phyloP scores from a whole-genome alignment of 2,329 filamentous ascomycete species.

The Pestalotiopsis sp. region DNA sequence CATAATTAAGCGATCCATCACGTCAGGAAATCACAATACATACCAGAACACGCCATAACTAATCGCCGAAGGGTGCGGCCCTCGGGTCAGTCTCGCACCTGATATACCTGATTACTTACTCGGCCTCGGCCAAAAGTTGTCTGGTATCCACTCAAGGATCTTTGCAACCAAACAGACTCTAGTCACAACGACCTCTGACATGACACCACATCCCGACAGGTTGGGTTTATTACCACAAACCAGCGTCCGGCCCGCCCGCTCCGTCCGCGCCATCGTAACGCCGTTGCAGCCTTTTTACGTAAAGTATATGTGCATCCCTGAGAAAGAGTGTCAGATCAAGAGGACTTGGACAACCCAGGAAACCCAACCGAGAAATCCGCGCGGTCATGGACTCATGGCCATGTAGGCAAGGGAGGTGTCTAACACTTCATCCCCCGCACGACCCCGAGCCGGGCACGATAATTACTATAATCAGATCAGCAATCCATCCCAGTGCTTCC shows the following conservation, averaged over 20 bases:
- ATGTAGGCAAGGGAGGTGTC: not conserved
- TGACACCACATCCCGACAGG: not conserved
- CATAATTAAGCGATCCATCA: too few species aligned
- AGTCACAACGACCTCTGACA: not conserved
- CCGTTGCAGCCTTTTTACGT: not conserved
- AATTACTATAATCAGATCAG: not conserved
- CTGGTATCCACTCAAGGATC: not conserved
- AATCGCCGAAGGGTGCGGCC: not conserved
- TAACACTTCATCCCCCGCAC: not conserved
- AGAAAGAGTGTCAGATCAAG: not conserved
- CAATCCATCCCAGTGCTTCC: not conserved
- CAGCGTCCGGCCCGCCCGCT: not conserved
- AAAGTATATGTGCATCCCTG: not conserved
- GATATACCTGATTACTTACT: not conserved
- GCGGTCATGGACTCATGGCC: not conserved
- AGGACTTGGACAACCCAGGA: not conserved
- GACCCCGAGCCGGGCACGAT: not conserved
- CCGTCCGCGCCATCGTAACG: not conserved
- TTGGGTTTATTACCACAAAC: not conserved
- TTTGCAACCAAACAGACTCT: not conserved
- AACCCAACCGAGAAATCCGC: not conserved
- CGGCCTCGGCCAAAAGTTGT: not conserved
- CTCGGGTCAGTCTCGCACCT: not conserved
- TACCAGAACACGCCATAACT: too few species aligned
- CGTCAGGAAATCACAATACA: too few species aligned